Conservation (phyloP, 768 basidiomycete species). For the Phaeotremella fagi region DNA sequence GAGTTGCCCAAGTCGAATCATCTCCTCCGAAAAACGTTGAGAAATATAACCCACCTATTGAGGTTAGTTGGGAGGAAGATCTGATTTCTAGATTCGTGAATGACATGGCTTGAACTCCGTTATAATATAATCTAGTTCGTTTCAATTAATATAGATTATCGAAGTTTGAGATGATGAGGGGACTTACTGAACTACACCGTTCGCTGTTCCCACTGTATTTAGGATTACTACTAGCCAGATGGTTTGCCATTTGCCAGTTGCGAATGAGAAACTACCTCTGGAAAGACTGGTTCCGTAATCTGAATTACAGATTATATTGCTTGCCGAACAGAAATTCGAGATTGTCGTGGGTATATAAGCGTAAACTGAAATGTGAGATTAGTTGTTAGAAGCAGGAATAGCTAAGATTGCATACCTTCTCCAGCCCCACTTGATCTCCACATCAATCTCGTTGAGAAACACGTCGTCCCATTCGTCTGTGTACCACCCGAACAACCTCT, state of each 20-base stretch:
- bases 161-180: background rate
- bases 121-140: slow-evolving; percentile 49
- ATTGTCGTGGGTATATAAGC: slow-evolving; percentile 66
- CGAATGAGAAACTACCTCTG: slow-evolving; percentile 43
- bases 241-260: slow-evolving; percentile 53
- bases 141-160: background rate
- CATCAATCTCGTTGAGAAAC: slow-evolving; percentile 83
- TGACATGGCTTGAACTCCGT: slow-evolving; percentile 61
- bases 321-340: slow-evolving; percentile 53
- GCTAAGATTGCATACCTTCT: slow-evolving; percentile 51
- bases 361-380: slow-evolving; percentile 57
- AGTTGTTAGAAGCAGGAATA: background rate
- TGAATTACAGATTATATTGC: slow-evolving; percentile 54
- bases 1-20: slow-evolving; percentile 68
- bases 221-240: slow-evolving; percentile 63
- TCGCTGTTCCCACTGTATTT: slow-evolving; percentile 64
- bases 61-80: slow-evolving; percentile 52
- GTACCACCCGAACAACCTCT: slow-evolving; percentile 45
- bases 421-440: slow-evolving; percentile 59
- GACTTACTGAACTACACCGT: slow-evolving; percentile 65
- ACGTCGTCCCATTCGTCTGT: slow-evolving; percentile 57
- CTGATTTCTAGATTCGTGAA: slow-evolving; percentile 65
- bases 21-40: slow-evolving; percentile 83
- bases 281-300: slow-evolving; percentile 43
- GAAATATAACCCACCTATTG: slow-evolving; percentile 68